A percentile compares a stretch with the other conserved stretches of the same genome.
Evolutionary conservation across 2,329 filamentous ascomycete species (phyloP).

Genomic region (Botrytis elliptica): DNA sequence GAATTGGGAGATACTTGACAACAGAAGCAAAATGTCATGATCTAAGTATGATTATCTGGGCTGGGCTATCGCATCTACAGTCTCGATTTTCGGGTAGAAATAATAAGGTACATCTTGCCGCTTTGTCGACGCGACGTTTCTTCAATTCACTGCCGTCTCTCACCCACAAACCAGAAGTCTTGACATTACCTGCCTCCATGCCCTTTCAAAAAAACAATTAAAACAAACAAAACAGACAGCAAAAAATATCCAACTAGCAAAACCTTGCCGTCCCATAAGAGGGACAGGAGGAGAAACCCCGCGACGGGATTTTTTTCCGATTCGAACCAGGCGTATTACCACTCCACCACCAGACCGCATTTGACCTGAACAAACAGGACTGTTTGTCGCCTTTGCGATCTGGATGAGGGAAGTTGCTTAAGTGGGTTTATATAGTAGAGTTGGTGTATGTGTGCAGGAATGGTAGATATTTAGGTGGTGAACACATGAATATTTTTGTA

Average conservation of each 20-base stretch:
- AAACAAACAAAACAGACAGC: neutral
- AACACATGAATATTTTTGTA: neutral
- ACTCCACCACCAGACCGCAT: constrained; percentile 1
- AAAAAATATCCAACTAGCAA: neutral
- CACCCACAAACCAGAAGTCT: neutral
- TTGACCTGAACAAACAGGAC: neutral
- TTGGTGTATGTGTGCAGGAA: neutral
- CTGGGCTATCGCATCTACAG: neutral
- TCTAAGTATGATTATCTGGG: neutral
- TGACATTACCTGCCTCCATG: neutral
- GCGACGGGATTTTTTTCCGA: neutral
- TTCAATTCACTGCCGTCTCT: neutral
- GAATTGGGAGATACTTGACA: neutral
- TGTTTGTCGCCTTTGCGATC: neutral
- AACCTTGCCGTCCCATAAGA: neutral
- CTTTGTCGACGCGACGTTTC: neutral
- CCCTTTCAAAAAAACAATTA: neutral
- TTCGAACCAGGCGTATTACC: neutral
- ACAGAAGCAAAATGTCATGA: neutral
- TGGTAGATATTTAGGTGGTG: neutral
- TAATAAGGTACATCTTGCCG: neutral
- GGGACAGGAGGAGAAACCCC: neutral
- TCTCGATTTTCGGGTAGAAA: neutral
- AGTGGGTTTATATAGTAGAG: neutral
- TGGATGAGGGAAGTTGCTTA: neutral